Evolutionary conservation across 768 basidiomycete species (phyloP), one percentile per base, ranked within the genome.

Genomic region (Pleurotus tuber-regium): DNA sequence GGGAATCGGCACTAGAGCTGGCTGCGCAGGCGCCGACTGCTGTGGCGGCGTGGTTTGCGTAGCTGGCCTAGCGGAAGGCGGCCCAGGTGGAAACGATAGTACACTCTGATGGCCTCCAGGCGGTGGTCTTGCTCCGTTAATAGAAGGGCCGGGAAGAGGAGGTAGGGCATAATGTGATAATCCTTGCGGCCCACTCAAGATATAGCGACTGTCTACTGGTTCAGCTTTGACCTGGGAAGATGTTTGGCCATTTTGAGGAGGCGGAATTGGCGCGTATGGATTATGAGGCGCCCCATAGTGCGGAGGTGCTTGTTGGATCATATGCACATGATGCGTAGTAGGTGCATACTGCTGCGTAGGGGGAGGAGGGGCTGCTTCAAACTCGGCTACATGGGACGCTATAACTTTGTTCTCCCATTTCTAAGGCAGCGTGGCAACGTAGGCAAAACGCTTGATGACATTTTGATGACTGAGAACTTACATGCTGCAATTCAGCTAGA

Each of bases 371-470:
- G 71, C 71, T 14, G 80, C 70, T 65, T 91, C 89, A 66, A 97
- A 98, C 59, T 98, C 92, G 46, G 97, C 97, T 18, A 97, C 96
- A 61, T 89, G 86, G 2, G 92, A 95, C n/a, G 86, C 86, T 31
- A 97, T 80, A 43, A 99, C 86, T 67, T 97, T 97, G 63, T 77
- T 79, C 67, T 98, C 89, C 97, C 97, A 99, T 87, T 92, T 92
- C 91, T 98, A 70, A 29, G 43, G 33, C 36, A 42, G 41, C 16
- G 26, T 31, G 29, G 29, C 12, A 30, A 30, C 16, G 39, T 42
- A 29, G 51, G 54, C 51, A 51, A 53, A 55, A 40, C 47, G 42
- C 43, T 26, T 26, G 44, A 36, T 18, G 54, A 51, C 42, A 49
- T 36, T 46, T 58, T 48, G 51, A 43, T 55, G 52, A 48, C 54